Conservation (phyloP, 148 eudicot species). For the Rhododendron williamsianum region DNA sequence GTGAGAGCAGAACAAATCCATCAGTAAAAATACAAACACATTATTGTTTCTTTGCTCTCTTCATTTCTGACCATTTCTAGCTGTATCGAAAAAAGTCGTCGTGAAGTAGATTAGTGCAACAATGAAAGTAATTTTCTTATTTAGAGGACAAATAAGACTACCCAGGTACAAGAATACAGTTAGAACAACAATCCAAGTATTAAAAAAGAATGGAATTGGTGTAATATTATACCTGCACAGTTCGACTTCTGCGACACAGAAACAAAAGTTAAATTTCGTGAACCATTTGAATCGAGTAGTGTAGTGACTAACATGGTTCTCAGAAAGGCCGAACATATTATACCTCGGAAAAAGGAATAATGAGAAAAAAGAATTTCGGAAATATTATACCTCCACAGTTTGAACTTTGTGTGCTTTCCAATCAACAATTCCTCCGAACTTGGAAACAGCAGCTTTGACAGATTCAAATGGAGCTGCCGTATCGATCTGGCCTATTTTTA, state of each 20-base stretch:
- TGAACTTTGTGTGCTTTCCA: conserved; percentile 93
- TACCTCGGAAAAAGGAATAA: not conserved
- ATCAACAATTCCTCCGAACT: conserved; percentile 93
- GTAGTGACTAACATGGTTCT: not conserved
- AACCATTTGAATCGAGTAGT: not conserved
- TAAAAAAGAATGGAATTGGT: too few species aligned
- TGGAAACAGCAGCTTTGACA: conserved; percentile 91
- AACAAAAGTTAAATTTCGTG: not conserved
- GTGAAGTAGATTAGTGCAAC: not conserved
- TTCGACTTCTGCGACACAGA: conserved; percentile 19
- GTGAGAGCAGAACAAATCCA: not conserved
- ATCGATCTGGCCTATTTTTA: conserved; percentile 50
- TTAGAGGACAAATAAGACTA: not conserved
- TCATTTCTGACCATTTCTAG: not conserved
- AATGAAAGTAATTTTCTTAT: not conserved
- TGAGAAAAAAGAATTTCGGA: not conserved
- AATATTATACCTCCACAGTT: conserved; percentile 68
- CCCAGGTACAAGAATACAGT: not conserved
- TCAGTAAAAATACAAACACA: not conserved
- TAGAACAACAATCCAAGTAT: not conserved
- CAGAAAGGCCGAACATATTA: not conserved
- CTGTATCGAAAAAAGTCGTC: not conserved
- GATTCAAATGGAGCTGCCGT: conserved; percentile 86
- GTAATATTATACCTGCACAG: conserved; percentile 60
- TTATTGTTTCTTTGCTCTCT: not conserved